Base-by-base conservation (phyloP, 1,284 basidiomycete genomes). In the Ceratobasidium theobromae region DNA sequence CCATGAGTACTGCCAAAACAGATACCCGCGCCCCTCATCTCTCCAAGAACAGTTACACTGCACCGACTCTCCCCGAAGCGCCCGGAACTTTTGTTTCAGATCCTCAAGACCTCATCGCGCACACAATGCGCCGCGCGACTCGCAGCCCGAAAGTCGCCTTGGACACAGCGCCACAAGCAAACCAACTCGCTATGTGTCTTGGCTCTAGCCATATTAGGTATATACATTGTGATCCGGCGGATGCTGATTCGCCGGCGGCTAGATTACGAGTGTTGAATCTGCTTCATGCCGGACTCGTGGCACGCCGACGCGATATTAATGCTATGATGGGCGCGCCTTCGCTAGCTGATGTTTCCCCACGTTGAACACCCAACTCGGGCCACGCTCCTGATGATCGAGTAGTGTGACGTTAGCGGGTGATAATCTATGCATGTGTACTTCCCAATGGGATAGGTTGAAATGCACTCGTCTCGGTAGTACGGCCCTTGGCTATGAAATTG, bases 301-400 rank as follows among this genome's bases (percentile, higher is more conserved):
- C 60, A n/a, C 49, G 60, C 5, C 53, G 53, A 33, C 60, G 60
- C 28, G 60, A 65, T 41, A 65, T 65, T 52, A 45, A 41, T 18
- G 9, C 60, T 51, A 16, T 65, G 60, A 53, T 65, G 60, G 60
- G 51, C 12, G 46, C 48, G n/a, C n/a, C n/a, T n/a, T n/a, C n/a
- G n/a, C 40, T n/a, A 48, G 60, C 35, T 48, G 45, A 65, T 53
- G 35, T 30, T 9, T 51, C 49, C 30, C 25, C 60, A 53, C 60
- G 49, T n/a, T 41, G 25, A n/a, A n/a, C n/a, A n/a, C n/a, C n/a
- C n/a, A n/a, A n/a, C n/a, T n/a, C n/a, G n/a, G n/a, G n/a, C n/a
- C n/a, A n/a, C n/a, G n/a, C 55, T 23, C n/a, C 35, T 33, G 41
- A 48, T 60, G 57, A 60, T 60, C 57, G 57, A 60, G 57, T 32